Conservation (phyloP, 345 rosid species). For the Populus nigra region DNA sequence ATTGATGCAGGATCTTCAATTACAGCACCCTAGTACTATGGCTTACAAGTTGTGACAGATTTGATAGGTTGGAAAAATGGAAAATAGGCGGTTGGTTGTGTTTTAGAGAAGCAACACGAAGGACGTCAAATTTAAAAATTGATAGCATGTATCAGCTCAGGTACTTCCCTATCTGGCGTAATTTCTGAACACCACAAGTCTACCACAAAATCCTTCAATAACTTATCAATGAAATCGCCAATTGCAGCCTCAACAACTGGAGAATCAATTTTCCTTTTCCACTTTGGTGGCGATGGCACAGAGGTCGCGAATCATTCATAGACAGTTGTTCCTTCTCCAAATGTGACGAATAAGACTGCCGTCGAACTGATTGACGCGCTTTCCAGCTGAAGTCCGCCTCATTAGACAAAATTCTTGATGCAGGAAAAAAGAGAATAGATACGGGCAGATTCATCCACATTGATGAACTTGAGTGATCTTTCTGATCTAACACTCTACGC, state of each 20-base stretch:
- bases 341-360: constrained; percentile 45
- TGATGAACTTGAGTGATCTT: constrained; percentile 50
- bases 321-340: constrained; percentile 75
- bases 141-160: constrained; percentile 57
- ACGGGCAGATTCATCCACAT: constrained; percentile 93
- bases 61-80: no score
- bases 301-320: constrained; percentile 63
- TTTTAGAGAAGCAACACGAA: no score
- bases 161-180: constrained; percentile 81
- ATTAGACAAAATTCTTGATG: constrained; percentile 46
- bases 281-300: constrained; percentile 47
- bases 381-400: constrained; percentile 85
- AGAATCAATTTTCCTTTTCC: constrained; percentile 89
- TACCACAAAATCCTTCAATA: constrained; percentile 76
- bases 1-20: not conserved
- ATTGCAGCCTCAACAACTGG: constrained; percentile 74
- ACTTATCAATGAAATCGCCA: constrained; percentile 67
- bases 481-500: not conserved
- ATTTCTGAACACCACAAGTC: constrained; percentile 90
- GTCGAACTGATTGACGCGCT: constrained; percentile 16
- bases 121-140: no score
- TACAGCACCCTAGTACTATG: no score
- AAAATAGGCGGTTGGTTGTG: no score
- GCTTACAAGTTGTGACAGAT: no score
- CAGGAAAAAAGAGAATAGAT: constrained; percentile 53